These are phyloP conservation scores for Linnemannia hyalina DNA, from an alignment of 192 early-diverging fungal genomes.

Conservation along the genomic window DNA sequence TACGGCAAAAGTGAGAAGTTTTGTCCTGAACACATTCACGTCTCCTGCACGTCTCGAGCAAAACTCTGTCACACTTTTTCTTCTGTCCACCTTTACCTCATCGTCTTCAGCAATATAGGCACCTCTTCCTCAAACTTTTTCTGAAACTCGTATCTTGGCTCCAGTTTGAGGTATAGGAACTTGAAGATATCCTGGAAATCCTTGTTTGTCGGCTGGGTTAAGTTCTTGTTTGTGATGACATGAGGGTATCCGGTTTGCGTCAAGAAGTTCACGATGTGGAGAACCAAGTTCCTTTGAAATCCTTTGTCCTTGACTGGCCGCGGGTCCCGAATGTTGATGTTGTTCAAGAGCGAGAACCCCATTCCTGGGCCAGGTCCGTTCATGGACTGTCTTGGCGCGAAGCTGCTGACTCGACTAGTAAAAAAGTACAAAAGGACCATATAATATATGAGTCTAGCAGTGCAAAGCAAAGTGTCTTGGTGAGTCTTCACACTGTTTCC, in stretches of 20 bases:
- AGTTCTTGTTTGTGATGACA: slow-evolving; percentile 49
- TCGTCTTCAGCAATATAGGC: slow-evolving; percentile 65
- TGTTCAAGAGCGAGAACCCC: not conserved
- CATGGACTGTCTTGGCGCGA: slow-evolving; percentile 34
- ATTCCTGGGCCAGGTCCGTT: slow-evolving; percentile 9
- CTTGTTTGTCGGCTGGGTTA: slow-evolving; percentile 67
- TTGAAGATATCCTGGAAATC: slow-evolving; percentile 82
- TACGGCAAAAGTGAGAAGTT: not conserved
- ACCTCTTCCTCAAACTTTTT: slow-evolving; percentile 83
- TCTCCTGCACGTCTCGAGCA: not conserved
- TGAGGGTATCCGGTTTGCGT: slow-evolving; percentile 67
- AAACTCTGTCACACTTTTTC: not conserved
- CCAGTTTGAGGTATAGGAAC: slow-evolving; percentile 73
- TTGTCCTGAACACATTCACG: not conserved
- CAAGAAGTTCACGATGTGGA: slow-evolving; percentile 69
- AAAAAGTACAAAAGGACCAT: not conserved
- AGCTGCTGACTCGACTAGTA: slow-evolving; percentile 7
- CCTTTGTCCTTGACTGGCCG: slow-evolving; percentile 54
- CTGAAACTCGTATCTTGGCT: slow-evolving; percentile 68
- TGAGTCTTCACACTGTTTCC: too few relatives aligned
- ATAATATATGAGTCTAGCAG: not conserved
- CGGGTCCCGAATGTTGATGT: slow-evolving; percentile 35
- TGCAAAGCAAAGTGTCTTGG: not conserved
- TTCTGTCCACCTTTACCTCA: slow-evolving; percentile 57
- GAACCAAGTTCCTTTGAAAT: slow-evolving; percentile 65